Conservation (phyloP, 2,329 filamentous ascomycete genomes). For the Dactylonectria macrodidyma region DNA sequence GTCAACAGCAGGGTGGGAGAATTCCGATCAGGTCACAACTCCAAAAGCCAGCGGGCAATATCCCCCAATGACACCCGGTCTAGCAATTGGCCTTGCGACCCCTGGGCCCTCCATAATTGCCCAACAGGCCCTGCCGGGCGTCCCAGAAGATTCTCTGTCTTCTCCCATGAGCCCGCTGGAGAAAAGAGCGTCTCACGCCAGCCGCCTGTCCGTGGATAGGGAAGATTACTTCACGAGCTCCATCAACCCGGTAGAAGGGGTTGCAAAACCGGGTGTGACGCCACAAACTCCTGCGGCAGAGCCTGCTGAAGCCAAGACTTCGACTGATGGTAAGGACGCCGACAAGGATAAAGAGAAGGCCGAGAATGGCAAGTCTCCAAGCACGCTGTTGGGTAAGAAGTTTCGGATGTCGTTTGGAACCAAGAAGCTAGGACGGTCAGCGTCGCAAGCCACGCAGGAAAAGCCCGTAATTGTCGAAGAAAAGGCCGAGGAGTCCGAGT, state of each 20-base stretch:
- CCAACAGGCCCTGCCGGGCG: slow-evolving; percentile 58
- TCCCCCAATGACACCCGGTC: slow-evolving; percentile 79
- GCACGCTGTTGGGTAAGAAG: slow-evolving; percentile 85
- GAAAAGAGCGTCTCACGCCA: slow-evolving; percentile 69
- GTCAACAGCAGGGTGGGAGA: slow-evolving; percentile 54
- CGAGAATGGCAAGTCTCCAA: slow-evolving; percentile 69
- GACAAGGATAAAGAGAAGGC: slow-evolving; percentile 71
- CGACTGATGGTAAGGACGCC: slow-evolving; percentile 62
- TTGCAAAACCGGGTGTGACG: slow-evolving; percentile 63
- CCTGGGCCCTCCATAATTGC: slow-evolving; percentile 60
- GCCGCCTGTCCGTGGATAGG: slow-evolving; percentile 74
- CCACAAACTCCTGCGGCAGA: slow-evolving; percentile 62
- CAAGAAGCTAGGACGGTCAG: slow-evolving; percentile 85
- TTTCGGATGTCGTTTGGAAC: slow-evolving; percentile 87
- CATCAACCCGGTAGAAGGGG: slow-evolving; percentile 63
- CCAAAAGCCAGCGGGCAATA: slow-evolving; percentile 75
- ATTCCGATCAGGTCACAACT: slow-evolving; percentile 67
- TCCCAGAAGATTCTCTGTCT: slow-evolving; percentile 63
- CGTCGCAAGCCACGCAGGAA: slow-evolving; percentile 71
- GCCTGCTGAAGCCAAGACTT: slow-evolving; percentile 63
- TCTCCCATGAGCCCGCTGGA: slow-evolving; percentile 65
- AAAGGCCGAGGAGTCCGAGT: slow-evolving; percentile 78
- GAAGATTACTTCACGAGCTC: slow-evolving; percentile 85
- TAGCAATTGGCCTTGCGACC: slow-evolving; percentile 84
- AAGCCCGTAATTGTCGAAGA: slow-evolving; percentile 84